Evolutionary conservation across 176 grass and related monocot species (phyloP).

Genomic region (Echinochloa phyllopogon): DNA sequence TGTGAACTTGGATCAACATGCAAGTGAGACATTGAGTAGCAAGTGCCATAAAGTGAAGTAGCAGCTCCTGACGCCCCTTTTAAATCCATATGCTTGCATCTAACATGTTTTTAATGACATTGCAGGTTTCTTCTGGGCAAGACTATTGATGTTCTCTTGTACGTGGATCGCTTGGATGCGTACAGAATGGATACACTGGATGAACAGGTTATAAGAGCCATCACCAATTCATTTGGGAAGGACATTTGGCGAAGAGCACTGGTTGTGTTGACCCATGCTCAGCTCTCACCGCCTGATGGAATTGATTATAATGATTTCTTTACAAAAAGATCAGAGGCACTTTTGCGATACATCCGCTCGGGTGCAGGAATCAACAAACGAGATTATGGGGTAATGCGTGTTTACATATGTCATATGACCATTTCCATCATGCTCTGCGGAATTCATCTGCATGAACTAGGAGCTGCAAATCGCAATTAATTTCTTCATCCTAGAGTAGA

Average conservation of each 20-base stretch:
- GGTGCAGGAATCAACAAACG: slow-evolving; percentile 73
- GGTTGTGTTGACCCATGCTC: slow-evolving; percentile 91
- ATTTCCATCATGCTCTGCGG: slow-evolving; percentile 15
- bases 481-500: slow-evolving; percentile 4
- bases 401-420: slow-evolving; percentile 15
- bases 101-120: slow-evolving; percentile 27
- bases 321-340: slow-evolving; percentile 71
- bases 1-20: slow-evolving; percentile 7
- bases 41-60: background rate
- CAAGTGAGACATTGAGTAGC: background rate
- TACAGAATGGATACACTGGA: slow-evolving; percentile 91
- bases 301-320: slow-evolving; percentile 90
- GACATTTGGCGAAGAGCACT: slow-evolving; percentile 79
- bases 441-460: background rate
- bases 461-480: background rate
- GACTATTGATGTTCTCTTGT: slow-evolving; percentile 94
- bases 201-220: slow-evolving; percentile 75
- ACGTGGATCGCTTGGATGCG: slow-evolving; percentile 88
- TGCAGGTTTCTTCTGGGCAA: slow-evolving; percentile 93
- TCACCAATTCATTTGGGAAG: slow-evolving; percentile 89
- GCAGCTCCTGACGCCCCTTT: background rate
- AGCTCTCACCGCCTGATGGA: slow-evolving; percentile 91
- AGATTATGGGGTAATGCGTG: slow-evolving; percentile 67
- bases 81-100: slow-evolving; percentile 19
- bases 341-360: slow-evolving; percentile 63